Conservation (phyloP, 1,139 yeast genomes). For the Sugiyamaella xylanicola region DNA sequence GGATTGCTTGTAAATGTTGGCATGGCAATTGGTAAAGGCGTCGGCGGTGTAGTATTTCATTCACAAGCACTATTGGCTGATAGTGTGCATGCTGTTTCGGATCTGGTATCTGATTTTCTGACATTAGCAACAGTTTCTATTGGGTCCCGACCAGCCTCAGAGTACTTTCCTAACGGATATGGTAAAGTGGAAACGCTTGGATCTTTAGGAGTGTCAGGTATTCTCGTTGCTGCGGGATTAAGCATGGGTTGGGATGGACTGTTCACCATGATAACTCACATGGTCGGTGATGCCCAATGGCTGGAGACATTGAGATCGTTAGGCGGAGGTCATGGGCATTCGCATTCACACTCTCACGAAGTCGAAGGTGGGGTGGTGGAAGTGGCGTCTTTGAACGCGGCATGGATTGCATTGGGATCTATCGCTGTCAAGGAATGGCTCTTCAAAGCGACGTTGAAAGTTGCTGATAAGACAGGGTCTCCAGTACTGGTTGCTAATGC, state of each 20-base stretch:
- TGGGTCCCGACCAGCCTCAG: conserved; percentile 65
- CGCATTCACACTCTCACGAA: conserved; percentile 46
- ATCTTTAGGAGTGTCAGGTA: conserved; percentile 80
- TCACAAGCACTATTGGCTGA: conserved; percentile 95
- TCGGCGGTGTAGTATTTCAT: conserved; percentile 89
- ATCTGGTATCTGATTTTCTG: conserved; percentile 82
- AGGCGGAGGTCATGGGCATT: conserved; percentile 34
- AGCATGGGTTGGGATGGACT: conserved; percentile 90
- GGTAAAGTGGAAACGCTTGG: conserved; percentile 95
- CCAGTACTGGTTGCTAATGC: conserved; percentile 94
- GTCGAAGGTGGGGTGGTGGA: conserved; percentile 40
- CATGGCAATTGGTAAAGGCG: conserved; percentile 82
- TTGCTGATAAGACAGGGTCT: conserved; percentile 76
- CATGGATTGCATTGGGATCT: conserved; percentile 92
- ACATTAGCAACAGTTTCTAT: conserved; percentile 88
- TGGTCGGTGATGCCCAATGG: conserved; percentile 30
- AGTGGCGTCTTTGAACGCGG: conserved; percentile 78
- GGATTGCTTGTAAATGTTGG: conserved; percentile 82
- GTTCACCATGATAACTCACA: conserved; percentile 60
- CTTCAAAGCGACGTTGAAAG: conserved; percentile 74
- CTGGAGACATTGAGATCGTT: conserved; percentile 22
- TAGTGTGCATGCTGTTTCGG: conserved; percentile 89
- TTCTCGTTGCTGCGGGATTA: conserved; percentile 81
- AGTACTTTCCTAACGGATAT: conserved; percentile 78
- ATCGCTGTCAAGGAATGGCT: conserved; percentile 85